These are phyloP conservation scores for Cyclostephanos tholiformis DNA, from an alignment of 108 stramenopile genomes.

Conservation along the genomic window DNA sequence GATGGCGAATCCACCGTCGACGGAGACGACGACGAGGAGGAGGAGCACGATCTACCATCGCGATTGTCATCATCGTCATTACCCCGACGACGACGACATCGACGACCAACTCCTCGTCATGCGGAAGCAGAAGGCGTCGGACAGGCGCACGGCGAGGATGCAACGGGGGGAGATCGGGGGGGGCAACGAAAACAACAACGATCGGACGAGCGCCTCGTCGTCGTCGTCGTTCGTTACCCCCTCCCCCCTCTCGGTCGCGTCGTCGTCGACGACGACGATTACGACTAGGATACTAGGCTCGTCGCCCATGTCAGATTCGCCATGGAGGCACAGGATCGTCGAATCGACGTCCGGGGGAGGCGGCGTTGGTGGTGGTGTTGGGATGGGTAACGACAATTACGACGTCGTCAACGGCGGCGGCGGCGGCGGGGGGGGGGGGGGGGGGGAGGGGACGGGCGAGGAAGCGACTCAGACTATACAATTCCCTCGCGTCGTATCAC, in stretches of 20 bases:
- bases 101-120: constrained; percentile 44
- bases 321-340: constrained; percentile 57
- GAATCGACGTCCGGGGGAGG: constrained; percentile 18
- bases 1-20: constrained; percentile 2
- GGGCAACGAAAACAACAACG: not conserved
- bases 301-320: constrained; percentile 61
- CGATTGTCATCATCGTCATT: not conserved
- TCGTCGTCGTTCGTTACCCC: constrained; percentile 9
- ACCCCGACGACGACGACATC: constrained; percentile 1
- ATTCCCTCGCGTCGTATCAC: constrained; percentile 73
- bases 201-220: constrained; percentile 5
- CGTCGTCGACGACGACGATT: constrained; percentile 16
- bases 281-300: constrained; percentile 46
- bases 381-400: not conserved
- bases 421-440: not conserved
- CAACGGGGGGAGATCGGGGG: constrained; percentile 53
- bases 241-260: constrained; percentile 8
- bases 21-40: too few relatives aligned
- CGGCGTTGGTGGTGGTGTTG: not conserved
- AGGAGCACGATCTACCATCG: not conserved
- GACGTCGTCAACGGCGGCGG: not conserved
- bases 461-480: constrained; percentile 75
- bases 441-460: constrained; percentile 75
- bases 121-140: constrained; percentile 88
- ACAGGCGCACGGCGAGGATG: constrained; percentile 73